phyloP scores from a whole-genome alignment of 768 basidiomycete species.

The Trichaptum fuscoviolaceum region DNA sequence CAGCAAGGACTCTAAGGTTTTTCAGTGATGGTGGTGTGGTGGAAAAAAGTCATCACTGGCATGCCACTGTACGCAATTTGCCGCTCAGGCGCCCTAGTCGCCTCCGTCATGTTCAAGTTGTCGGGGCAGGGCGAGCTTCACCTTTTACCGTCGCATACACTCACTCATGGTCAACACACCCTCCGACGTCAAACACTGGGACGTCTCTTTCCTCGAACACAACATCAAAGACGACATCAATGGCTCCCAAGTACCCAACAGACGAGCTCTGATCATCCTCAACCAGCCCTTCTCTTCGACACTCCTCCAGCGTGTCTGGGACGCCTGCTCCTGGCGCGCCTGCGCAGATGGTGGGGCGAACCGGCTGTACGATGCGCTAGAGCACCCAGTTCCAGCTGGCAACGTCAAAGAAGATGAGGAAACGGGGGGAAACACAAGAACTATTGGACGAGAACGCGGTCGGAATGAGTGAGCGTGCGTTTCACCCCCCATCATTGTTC shows the following conservation, averaged over 20 bases:
- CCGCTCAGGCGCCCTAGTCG: no score
- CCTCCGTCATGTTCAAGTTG: no score
- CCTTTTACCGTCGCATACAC: not conserved
- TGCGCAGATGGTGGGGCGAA: slow-evolving; percentile 93
- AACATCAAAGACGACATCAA: not conserved
- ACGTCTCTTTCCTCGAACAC: not conserved
- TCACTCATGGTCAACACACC: not conserved
- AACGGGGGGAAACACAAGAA: slow-evolving; percentile 2
- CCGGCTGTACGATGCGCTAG: slow-evolving; percentile 55
- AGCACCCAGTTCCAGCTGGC: slow-evolving; percentile 16
- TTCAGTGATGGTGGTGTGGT: no score
- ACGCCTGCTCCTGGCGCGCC: slow-evolving; percentile 41
- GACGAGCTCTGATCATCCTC: slow-evolving; percentile 72
- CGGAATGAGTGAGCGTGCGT: slow-evolving; percentile 1
- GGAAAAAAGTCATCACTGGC: no score
- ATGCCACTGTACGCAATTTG: no score
- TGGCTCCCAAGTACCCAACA: not conserved
- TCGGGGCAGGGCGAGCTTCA: no score
- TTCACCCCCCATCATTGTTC: not conserved
- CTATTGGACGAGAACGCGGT: no score
- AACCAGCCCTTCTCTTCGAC: slow-evolving; percentile 77
- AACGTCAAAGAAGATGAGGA: slow-evolving; percentile 18
- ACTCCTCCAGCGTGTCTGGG: slow-evolving; percentile 62
- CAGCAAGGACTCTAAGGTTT: no score
- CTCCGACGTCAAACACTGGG: not conserved